Evolutionary conservation across 148 eudicot species (phyloP).

Genomic region (Limonium bicolor): DNA sequence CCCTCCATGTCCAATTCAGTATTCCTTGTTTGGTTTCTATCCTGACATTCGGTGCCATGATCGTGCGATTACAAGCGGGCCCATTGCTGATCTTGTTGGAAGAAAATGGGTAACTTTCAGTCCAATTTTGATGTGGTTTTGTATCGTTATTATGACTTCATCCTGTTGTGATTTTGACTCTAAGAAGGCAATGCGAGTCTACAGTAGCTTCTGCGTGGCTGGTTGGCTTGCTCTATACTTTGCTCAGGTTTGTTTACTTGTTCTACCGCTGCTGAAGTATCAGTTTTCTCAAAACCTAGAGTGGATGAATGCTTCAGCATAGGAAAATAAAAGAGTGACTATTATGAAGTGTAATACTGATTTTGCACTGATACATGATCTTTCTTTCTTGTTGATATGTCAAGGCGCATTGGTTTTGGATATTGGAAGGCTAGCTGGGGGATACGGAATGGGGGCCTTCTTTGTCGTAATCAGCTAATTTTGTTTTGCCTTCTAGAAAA

Average conservation of each 20-base stretch:
- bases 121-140: neutral
- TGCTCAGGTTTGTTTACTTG: slow-evolving; percentile 36
- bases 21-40: slow-evolving; percentile 61
- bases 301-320: neutral
- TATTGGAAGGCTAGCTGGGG: slow-evolving; percentile 79
- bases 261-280: neutral
- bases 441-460: slow-evolving; percentile 93
- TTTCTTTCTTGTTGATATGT: neutral
- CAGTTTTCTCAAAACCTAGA: neutral
- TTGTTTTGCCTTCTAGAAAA: neutral
- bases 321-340: no score
- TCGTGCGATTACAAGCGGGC: slow-evolving; percentile 59
- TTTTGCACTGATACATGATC: neutral
- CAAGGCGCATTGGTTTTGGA: slow-evolving; percentile 49
- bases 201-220: slow-evolving; percentile 44
- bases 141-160: neutral
- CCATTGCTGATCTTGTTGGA: slow-evolving; percentile 43
- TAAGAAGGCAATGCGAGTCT: slow-evolving; percentile 67
- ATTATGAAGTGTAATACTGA: neutral
- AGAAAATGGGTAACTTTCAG: slow-evolving; percentile 46
- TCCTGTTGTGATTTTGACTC: neutral
- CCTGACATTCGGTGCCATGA: slow-evolving; percentile 57
- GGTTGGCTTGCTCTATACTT: slow-evolving; percentile 93
- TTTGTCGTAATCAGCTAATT: slow-evolving; percentile 52
- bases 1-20: slow-evolving; percentile 24